Conservation (phyloP, 345 rosid genomes). For the Citrus mangshanensis region DNA sequence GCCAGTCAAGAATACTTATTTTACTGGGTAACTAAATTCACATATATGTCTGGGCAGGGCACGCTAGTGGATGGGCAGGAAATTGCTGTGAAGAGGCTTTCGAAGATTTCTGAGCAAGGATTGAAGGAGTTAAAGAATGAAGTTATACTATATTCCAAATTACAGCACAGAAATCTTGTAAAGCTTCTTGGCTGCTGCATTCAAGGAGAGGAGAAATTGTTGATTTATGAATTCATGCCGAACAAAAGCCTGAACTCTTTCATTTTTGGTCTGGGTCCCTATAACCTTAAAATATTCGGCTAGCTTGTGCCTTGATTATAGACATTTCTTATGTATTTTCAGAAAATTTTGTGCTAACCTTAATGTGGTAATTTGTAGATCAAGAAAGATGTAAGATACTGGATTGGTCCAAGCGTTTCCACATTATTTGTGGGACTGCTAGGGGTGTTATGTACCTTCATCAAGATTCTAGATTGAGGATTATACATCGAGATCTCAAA, state of each 20-base stretch:
- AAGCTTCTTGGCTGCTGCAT: constrained; percentile 36
- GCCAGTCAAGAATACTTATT: not conserved
- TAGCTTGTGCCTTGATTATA: not conserved
- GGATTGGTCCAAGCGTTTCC: constrained; percentile 34
- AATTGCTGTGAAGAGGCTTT: constrained; percentile 24
- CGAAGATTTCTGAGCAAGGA: constrained; percentile 32
- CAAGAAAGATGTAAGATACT: constrained; percentile 3
- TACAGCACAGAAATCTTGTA: constrained; percentile 53
- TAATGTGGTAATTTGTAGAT: not conserved
- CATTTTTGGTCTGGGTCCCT: too few relatives aligned
- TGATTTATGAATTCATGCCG: constrained; percentile 35
- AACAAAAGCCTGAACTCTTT: constrained; percentile 13
- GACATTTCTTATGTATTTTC: too few relatives aligned
- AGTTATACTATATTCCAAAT: constrained; percentile 13
- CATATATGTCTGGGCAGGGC: constrained; percentile 26
- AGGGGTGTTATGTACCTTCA: constrained; percentile 47
- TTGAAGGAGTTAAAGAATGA: constrained; percentile 43
- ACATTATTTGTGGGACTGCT: constrained; percentile 30
- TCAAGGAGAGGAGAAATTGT: constrained; percentile 27
- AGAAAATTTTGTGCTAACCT: not conserved
- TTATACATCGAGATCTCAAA: constrained; percentile 42
- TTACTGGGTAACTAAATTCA: not conserved
- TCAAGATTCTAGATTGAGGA: constrained; percentile 44
- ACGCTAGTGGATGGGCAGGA: constrained; percentile 32
- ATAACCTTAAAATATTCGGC: constrained; percentile 16